Percentiles rank a stretch among this genome's conserved stretches.
These are phyloP conservation scores for Populus trichocarpa DNA, from an alignment of 441 rosid genomes.

Conservation along the genomic window DNA sequence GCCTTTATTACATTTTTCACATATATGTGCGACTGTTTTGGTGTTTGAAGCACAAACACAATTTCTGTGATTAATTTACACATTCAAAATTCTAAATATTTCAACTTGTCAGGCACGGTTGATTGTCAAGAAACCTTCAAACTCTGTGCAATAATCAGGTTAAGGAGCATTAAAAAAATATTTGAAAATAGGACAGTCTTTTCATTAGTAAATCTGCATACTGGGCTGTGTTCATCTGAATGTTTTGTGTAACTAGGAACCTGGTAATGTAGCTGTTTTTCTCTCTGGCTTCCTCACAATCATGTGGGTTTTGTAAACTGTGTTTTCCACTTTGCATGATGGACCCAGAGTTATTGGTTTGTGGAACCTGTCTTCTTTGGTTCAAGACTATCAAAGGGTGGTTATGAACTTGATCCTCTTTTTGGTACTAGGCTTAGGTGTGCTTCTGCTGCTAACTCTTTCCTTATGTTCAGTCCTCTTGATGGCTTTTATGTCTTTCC, in stretches of 20 bases:
- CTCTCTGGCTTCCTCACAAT: not conserved
- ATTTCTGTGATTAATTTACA: not conserved
- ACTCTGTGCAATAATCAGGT: not conserved
- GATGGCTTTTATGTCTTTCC: slow-evolving; percentile 16
- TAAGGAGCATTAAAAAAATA: not conserved
- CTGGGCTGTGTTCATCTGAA: not conserved
- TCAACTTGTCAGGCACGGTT: not conserved
- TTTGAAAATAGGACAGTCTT: not conserved
- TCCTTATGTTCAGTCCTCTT: not conserved
- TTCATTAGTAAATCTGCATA: not conserved
- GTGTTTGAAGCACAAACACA: not conserved
- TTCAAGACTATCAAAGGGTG: too few species aligned
- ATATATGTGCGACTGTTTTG: not conserved
- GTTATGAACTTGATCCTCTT: too few species aligned
- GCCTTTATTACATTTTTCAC: not conserved
- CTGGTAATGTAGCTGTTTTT: not conserved
- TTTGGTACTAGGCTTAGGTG: too few species aligned
- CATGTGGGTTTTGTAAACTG: too few species aligned
- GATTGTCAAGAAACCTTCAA: not conserved
- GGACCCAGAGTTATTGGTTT: not conserved
- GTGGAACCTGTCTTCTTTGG: too few species aligned
- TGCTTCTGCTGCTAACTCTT: not conserved
- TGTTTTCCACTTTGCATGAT: not conserved
- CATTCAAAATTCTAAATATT: not conserved
- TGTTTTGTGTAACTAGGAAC: not conserved